Percentiles rank a stretch among this genome's conserved stretches.
These are phyloP conservation scores for Ceratobasidium sp. DNA, from an alignment of 1,284 basidiomycete genomes.

Conservation along the genomic window DNA sequence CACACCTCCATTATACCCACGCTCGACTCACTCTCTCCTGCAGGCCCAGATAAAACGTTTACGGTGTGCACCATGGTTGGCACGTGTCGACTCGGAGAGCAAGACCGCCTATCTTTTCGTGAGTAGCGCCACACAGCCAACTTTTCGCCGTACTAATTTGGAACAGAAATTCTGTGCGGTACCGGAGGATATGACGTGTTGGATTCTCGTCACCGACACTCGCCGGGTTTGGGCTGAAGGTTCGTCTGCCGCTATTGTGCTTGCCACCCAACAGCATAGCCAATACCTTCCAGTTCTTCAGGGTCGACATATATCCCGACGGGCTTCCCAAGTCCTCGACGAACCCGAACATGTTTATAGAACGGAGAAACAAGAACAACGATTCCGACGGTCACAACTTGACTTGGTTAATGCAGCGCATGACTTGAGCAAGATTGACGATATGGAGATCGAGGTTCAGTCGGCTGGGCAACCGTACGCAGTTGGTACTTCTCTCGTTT, in stretches of 20 bases:
- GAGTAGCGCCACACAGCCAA: not conserved
- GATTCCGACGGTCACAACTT: constrained; percentile 4
- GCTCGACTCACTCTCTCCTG: not conserved
- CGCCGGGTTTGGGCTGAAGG: constrained; percentile 32
- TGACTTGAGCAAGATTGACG: not conserved
- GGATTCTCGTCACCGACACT: constrained; percentile 26
- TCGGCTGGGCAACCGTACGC: not conserved
- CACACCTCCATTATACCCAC: not conserved
- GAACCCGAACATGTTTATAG: not conserved
- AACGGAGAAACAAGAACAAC: not conserved
- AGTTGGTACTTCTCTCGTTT: not conserved
- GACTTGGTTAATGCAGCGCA: not conserved
- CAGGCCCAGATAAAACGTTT: constrained; percentile 16
- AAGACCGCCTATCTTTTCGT: constrained; percentile 11
- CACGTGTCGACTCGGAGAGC: not conserved
- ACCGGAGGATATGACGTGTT: not conserved
- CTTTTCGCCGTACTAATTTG: not conserved
- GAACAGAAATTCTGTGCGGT: constrained; percentile 32
- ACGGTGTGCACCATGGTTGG: constrained; percentile 14
- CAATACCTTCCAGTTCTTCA: constrained; percentile 1
- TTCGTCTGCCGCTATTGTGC: not conserved
- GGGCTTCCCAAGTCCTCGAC: not conserved
- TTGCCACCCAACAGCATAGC: not conserved
- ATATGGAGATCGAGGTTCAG: constrained; percentile 15
- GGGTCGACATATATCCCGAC: constrained; percentile 28